These are phyloP conservation scores for Amanita fuliginea DNA, from an alignment of 768 basidiomycete species.

Conservation along the genomic window DNA sequence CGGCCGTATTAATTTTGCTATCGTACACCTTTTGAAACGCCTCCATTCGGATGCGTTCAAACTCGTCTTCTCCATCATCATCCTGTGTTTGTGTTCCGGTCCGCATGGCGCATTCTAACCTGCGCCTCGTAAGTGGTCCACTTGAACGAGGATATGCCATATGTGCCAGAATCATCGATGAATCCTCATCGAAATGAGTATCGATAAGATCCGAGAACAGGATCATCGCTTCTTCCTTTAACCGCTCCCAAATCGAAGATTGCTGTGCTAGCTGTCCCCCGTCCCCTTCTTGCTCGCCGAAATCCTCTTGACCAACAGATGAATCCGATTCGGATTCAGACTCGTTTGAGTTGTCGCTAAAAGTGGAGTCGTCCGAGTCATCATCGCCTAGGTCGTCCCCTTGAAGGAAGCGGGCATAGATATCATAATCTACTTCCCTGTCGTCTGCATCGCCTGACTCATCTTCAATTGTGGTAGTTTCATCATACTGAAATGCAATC, in stretches of 20 bases:
- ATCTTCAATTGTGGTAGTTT: conserved; percentile 13
- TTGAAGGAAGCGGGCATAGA: conserved; percentile 48
- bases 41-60: conserved; percentile 9
- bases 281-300: conserved; percentile 13
- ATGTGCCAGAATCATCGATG: conserved; percentile 3
- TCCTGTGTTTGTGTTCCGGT: not conserved
- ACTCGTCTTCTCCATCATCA: conserved; percentile 7
- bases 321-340: conserved; percentile 13
- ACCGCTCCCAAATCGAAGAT: not conserved
- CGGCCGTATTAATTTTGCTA: conserved; percentile 5
- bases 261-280: not conserved
- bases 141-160: conserved; percentile 2
- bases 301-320: conserved; percentile 13
- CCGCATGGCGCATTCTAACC: not conserved
- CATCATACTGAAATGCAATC: conserved; percentile 2
- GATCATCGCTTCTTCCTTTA: conserved; percentile 1
- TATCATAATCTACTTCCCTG: conserved; percentile 20
- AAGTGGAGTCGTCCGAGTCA: conserved; percentile 15
- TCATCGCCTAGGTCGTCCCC: conserved; percentile 43
- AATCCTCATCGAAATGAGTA: not conserved
- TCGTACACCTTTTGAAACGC: conserved; percentile 13
- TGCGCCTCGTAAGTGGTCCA: conserved; percentile 5
- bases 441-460: conserved; percentile 14
- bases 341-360: conserved; percentile 15
- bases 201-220: conserved; percentile 4